These are phyloP conservation scores for Peziza echinospora DNA, from an alignment of 495 filamentous ascomycete species.

Conservation along the genomic window DNA sequence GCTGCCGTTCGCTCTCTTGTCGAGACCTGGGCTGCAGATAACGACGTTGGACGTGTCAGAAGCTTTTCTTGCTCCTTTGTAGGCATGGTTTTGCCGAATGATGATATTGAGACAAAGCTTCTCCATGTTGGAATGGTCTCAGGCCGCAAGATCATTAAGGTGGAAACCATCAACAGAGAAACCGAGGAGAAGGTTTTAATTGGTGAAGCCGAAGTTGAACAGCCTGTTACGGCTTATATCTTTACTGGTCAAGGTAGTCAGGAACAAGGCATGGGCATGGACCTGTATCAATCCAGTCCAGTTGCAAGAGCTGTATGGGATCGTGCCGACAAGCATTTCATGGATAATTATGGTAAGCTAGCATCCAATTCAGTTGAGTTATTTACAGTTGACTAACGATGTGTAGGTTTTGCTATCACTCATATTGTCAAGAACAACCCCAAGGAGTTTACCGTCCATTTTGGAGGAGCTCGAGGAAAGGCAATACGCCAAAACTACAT, in stretches of 20 bases:
- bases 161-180: slow-evolving; percentile 81
- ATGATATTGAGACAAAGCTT: slow-evolving; percentile 77
- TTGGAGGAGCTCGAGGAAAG: slow-evolving; percentile 89
- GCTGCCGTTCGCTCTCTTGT: slow-evolving; percentile 94
- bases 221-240: slow-evolving; percentile 90
- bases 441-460: slow-evolving; percentile 95
- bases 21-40: slow-evolving; percentile 97
- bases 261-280: slow-evolving; percentile 99
- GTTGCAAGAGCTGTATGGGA: slow-evolving; percentile 98
- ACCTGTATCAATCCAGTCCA: slow-evolving; percentile 74
- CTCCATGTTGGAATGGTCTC: slow-evolving; percentile 95
- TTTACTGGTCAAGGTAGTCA: slow-evolving; percentile 97
- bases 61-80: slow-evolving; percentile 90
- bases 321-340: slow-evolving; percentile 87
- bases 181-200: slow-evolving; percentile 86
- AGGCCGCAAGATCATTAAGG: slow-evolving; percentile 96
- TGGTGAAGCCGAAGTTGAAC: slow-evolving; percentile 93
- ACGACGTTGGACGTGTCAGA: slow-evolving; percentile 88
- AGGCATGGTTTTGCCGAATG: slow-evolving; percentile 94
- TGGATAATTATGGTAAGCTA: slow-evolving; percentile 88
- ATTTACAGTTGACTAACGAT: slow-evolving; percentile 22
- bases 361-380: neutral
- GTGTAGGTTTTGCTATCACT: slow-evolving; percentile 68
- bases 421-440: slow-evolving; percentile 99
- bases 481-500: slow-evolving; percentile 97